A percentile compares a stretch with the other conserved stretches of the same genome.
These are phyloP conservation scores for Telfairia occidentalis DNA, from an alignment of 331 rosid species.

Conservation along the genomic window DNA sequence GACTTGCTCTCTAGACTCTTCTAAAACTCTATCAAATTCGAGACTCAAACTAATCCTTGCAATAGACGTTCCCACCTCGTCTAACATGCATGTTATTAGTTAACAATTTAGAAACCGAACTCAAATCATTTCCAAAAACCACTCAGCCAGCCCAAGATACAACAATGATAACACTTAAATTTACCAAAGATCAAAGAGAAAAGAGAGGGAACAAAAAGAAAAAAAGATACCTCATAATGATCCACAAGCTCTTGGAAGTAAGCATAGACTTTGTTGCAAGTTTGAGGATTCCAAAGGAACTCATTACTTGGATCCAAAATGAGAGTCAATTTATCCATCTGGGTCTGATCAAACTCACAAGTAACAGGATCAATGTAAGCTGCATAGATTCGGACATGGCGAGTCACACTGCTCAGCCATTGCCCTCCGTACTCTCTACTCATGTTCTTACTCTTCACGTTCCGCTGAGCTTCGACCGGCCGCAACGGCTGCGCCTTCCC, in stretches of 20 bases:
- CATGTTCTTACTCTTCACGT: conserved; percentile 64
- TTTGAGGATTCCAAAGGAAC: conserved; percentile 71
- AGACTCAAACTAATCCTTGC: too few relatives aligned
- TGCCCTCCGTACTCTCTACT: conserved; percentile 76
- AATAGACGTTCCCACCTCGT: too few relatives aligned
- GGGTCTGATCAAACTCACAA: conserved; percentile 70
- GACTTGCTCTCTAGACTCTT: too few relatives aligned
- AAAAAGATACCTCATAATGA: conserved; percentile 62
- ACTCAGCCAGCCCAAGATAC: too few relatives aligned
- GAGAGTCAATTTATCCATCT: conserved; percentile 75
- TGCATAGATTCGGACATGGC: conserved; percentile 78
- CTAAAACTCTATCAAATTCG: too few relatives aligned
- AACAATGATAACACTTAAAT: neutral
- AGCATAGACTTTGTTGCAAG: conserved; percentile 51
- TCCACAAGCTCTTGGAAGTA: conserved; percentile 88
- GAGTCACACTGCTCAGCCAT: conserved; percentile 65
- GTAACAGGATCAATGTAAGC: conserved; percentile 82
- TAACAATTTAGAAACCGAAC: too few relatives aligned
- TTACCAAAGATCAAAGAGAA: neutral
- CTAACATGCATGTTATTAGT: too few relatives aligned
- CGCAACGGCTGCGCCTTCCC: conserved; percentile 26
- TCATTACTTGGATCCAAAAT: conserved; percentile 71
- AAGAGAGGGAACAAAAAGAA: neutral
- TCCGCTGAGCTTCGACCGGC: conserved; percentile 63
- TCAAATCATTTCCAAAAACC: too few relatives aligned